phyloP scores from a whole-genome alignment of 2,329 filamentous ascomycete species.

The Drechslerella dactyloides region DNA sequence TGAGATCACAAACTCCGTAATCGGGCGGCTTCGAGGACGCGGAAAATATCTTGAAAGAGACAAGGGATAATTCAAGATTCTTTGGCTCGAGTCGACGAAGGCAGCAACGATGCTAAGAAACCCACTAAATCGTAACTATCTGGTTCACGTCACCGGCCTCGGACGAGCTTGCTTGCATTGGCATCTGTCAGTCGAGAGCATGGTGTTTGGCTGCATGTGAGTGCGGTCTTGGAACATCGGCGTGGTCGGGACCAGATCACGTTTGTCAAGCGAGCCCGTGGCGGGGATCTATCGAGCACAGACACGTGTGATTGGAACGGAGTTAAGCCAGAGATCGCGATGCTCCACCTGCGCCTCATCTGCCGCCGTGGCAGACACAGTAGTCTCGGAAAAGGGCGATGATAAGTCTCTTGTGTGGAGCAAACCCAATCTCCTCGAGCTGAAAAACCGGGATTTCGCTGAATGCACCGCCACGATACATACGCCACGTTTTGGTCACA shows the following conservation, averaged over 20 bases:
- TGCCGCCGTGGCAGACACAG: neutral
- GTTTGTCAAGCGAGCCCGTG: conserved; percentile 1
- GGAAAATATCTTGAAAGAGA: neutral
- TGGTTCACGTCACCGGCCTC: neutral
- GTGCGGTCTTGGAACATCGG: neutral
- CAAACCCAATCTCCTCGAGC: neutral
- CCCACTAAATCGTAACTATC: neutral
- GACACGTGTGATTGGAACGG: conserved; percentile 1
- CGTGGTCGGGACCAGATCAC: too few species aligned
- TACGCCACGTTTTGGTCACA: neutral
- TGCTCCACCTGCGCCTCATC: neutral
- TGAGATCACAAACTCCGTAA: conserved; percentile 40
- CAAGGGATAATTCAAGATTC: conserved; percentile 5
- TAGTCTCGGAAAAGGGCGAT: neutral
- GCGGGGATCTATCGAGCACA: neutral
- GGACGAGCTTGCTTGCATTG: neutral
- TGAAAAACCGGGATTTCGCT: neutral
- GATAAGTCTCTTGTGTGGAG: neutral
- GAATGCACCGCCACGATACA: conserved; percentile 1
- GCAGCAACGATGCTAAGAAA: neutral
- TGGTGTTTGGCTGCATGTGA: neutral
- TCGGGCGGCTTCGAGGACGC: conserved; percentile 6
- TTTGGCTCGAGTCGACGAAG: neutral
- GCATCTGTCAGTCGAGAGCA: neutral
- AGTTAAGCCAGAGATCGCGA: neutral